Conservation (phyloP, 768 basidiomycete genomes). For the Rhizopogon vinicolor region DNA sequence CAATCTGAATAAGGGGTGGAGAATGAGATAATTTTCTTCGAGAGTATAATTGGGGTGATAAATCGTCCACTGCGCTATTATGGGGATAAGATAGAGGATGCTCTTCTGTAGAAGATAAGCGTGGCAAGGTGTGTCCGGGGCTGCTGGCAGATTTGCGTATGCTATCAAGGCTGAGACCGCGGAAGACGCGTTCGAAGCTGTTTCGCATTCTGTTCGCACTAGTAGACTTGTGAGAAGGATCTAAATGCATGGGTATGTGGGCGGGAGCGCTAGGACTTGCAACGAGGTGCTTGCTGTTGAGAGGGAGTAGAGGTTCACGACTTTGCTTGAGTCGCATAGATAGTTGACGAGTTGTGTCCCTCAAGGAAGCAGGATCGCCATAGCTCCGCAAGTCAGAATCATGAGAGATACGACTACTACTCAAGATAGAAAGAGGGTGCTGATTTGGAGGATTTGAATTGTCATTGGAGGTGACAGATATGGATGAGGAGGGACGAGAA, state of each 20-base stretch:
- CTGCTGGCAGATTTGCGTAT: conserved; percentile 28
- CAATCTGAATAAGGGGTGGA: conserved; percentile 21
- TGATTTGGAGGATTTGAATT: conserved; percentile 22
- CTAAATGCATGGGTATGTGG: conserved; percentile 15
- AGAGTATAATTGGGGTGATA: conserved; percentile 5
- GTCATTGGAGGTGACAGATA: conserved; percentile 26
- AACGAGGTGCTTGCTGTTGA: conserved; percentile 13
- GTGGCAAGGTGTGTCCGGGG: conserved; percentile 7
- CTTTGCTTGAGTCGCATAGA: conserved; percentile 54
- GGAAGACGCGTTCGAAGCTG: conserved; percentile 56
- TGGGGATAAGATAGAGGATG: conserved; percentile 1
- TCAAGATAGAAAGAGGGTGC: conserved; percentile 37
- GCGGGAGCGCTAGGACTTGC: conserved; percentile 12
- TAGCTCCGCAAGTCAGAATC: conserved; percentile 36
- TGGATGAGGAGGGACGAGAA: conserved; percentile 37
- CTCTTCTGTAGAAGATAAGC: conserved; percentile 13
- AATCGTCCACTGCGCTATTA: conserved; percentile 4
- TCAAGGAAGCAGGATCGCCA: conserved; percentile 14
- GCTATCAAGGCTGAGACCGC: conserved; percentile 50
- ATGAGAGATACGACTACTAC: conserved; percentile 28
- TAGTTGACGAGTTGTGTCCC: conserved; percentile 23
- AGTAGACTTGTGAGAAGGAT: conserved; percentile 4
- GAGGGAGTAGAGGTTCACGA: conserved; percentile 68
- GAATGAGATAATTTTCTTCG: conserved; percentile 12
- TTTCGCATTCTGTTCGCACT: conserved; percentile 39